Evolutionary conservation across 225 moss, liverwort and hornwort species (phyloP).

Genomic region (Sphagnum contortum): DNA sequence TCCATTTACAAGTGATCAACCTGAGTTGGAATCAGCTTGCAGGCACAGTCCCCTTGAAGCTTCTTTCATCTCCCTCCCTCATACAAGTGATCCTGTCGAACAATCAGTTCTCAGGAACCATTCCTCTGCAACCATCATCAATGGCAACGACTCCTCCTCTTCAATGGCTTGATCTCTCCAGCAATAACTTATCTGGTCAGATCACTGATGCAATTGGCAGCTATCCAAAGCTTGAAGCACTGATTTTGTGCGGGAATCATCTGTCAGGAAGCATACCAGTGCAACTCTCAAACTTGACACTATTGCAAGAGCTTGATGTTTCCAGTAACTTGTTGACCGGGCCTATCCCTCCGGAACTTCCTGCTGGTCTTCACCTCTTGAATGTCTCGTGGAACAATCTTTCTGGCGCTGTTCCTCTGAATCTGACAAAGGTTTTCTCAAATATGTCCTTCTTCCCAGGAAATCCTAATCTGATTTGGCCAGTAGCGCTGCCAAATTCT

Average conservation of each 20-base stretch:
- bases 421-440: slow-evolving; percentile 31
- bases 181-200: slow-evolving; percentile 17
- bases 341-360: slow-evolving; percentile 26
- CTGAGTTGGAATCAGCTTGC: slow-evolving; percentile 64
- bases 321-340: slow-evolving; percentile 36
- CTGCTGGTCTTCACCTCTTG: slow-evolving; percentile 28
- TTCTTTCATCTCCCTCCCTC: slow-evolving; percentile 18
- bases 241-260: slow-evolving; percentile 33
- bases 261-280: slow-evolving; percentile 27
- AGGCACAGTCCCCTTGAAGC: slow-evolving; percentile 40
- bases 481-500: slow-evolving; percentile 7
- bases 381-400: slow-evolving; percentile 61
- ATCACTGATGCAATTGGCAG: slow-evolving; percentile 29
- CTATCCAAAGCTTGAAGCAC: slow-evolving; percentile 18
- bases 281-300: slow-evolving; percentile 22
- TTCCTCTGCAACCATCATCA: slow-evolving; percentile 10
- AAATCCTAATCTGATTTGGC: slow-evolving; percentile 40
- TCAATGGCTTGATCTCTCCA: slow-evolving; percentile 28
- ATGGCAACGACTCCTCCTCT: slow-evolving; percentile 7
- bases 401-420: slow-evolving; percentile 50
- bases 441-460: slow-evolving; percentile 59
- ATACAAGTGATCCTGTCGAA: slow-evolving; percentile 25
- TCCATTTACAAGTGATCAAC: slow-evolving; percentile 32
- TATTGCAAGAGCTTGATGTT: slow-evolving; percentile 47
- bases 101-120: slow-evolving; percentile 29